Evolutionary conservation across 2,329 filamentous ascomycete species (phyloP).

Genomic region (Colletotrichum incanum): DNA sequence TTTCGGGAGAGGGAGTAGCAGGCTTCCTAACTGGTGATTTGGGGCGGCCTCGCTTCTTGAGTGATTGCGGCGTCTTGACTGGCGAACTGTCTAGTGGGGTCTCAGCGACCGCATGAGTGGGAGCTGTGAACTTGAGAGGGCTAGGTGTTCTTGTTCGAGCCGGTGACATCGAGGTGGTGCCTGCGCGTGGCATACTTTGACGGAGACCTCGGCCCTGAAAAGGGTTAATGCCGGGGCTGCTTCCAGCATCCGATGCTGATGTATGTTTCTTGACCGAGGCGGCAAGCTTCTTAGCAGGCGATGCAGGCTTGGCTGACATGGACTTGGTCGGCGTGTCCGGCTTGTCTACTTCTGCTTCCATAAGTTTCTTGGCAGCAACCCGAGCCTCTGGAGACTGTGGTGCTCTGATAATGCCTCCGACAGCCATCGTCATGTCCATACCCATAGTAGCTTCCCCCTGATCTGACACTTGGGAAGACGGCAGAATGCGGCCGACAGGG

Average conservation of each 20-base stretch:
- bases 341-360: conserved; percentile 71
- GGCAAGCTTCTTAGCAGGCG: conserved; percentile 54
- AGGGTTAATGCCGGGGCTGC: conserved; percentile 70
- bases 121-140: conserved; percentile 40
- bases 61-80: conserved; percentile 44
- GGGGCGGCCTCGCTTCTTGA: conserved; percentile 38
- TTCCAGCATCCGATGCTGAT: conserved; percentile 49
- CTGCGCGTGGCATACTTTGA: conserved; percentile 63
- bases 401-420: conserved; percentile 73
- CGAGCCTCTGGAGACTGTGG: conserved; percentile 57
- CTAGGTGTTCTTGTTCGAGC: conserved; percentile 41
- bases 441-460: conserved; percentile 64
- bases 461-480: conserved; percentile 47
- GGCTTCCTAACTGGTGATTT: conserved; percentile 46
- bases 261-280: conserved; percentile 49
- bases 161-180: conserved; percentile 54
- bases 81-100: conserved; percentile 46
- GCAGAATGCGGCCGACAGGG: conserved; percentile 70
- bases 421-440: conserved; percentile 78
- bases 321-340: conserved; percentile 62
- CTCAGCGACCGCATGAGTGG: conserved; percentile 15
- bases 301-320: conserved; percentile 54
- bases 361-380: conserved; percentile 67
- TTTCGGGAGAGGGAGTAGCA: conserved; percentile 53
- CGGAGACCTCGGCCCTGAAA: conserved; percentile 66